A percentile compares a stretch with the other conserved stretches of the same genome.
phyloP scores from a whole-genome alignment of 2,329 filamentous ascomycete genomes.

The Boeremia exigua region DNA sequence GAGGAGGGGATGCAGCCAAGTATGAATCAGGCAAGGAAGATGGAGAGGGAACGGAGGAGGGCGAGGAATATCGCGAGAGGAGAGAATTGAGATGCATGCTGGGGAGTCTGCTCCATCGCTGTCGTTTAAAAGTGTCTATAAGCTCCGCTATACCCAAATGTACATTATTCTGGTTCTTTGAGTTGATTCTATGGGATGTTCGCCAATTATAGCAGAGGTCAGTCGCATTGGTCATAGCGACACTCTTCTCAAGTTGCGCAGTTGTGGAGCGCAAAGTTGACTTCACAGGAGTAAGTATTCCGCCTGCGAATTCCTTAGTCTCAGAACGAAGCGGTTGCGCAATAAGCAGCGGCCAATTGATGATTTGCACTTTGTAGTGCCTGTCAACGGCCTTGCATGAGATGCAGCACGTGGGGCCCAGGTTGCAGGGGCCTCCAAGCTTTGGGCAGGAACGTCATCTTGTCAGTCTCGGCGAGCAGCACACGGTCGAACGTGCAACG shows the following conservation, averaged over 20 bases:
- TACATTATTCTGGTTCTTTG: neutral
- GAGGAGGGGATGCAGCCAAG: constrained; percentile 60
- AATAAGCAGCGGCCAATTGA: neutral
- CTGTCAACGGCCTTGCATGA: constrained; percentile 11
- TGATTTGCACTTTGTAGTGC: neutral
- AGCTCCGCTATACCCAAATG: neutral
- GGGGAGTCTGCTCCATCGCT: neutral
- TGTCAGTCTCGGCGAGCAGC: constrained; percentile 18
- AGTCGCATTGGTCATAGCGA: neutral
- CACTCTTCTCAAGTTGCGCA: neutral
- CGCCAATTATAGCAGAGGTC: neutral
- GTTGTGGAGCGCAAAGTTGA: neutral
- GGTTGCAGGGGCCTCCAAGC: constrained; percentile 15
- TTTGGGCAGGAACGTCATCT: constrained; percentile 20
- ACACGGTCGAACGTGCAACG: constrained; percentile 3
- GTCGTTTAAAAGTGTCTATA: neutral
- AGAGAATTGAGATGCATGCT: constrained; percentile 16
- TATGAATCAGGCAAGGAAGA: constrained; percentile 72
- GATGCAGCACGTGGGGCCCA: constrained; percentile 13
- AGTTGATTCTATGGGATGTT: neutral
- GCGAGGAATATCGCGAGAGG: constrained; percentile 34
- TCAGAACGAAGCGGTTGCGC: neutral
- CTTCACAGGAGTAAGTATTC: neutral
- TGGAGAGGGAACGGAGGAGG: constrained; percentile 62
- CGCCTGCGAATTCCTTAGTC: neutral